Base-by-base conservation (phyloP, 768 basidiomycete species). In the Suillus cothurnatus region DNA sequence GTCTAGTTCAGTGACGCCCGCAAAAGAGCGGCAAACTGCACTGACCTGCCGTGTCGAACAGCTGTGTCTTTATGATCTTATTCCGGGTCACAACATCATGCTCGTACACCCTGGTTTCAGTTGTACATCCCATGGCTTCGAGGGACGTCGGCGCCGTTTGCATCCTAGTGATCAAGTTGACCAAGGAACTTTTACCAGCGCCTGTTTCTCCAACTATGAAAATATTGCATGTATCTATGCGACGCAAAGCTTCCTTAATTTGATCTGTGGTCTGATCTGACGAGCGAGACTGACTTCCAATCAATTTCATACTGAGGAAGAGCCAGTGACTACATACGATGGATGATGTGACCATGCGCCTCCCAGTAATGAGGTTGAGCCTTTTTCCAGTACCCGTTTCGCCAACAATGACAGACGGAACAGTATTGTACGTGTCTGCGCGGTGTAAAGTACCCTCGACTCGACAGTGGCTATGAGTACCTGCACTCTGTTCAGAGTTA, bases 71-170 rank as follows among this genome's bases (percentile, higher is more conserved):
- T 2, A 52, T 0, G 23, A 2, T 6, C n/a, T 49, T 26, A 9
- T 19, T 8, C 17, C 31, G 49, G 3, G 12, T 26, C 23, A 14
- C 11, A 6, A 49, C 6, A 14, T 26, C 14, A 5, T 49, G 23
- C 14, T 26, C 23, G 23, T 49, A 49, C 3, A 23, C 47, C 0
- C 1, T n/a, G 23, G 23, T 26, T 1, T 14, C 49, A 26, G 23
- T 49, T 26, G 49, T 49, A 6, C 72, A 72, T 7, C 72, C 72
- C 32, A 1, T n/a, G 43, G 41, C 11, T 3, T 45, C 21, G 21
- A 4, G 43, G 21, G 43, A 45, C 21, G 4, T 45, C 8, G 9
- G 21, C 43, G 19, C 41, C 8, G 3, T 43, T 43, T 43, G 6
- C 41, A 8, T 43, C 19, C 17, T 8, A 4, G 17, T 43, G 17